Evolutionary conservation across 441 rosid species (phyloP).

Genomic region (Brassica balearica): DNA sequence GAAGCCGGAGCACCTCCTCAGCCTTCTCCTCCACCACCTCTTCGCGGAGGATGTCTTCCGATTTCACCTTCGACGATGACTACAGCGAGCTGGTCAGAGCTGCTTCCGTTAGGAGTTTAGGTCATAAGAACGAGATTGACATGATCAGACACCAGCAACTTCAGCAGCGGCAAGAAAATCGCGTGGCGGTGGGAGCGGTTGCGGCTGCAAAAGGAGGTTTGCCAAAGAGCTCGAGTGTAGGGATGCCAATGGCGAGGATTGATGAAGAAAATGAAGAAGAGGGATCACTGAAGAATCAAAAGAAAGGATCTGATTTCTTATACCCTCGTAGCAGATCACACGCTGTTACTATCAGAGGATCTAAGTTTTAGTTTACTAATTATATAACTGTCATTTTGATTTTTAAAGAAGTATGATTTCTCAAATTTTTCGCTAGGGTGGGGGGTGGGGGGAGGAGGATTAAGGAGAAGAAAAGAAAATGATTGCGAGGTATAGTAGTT

Average conservation of each 20-base stretch:
- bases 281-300: constrained; percentile 33
- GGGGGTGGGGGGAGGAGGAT: background rate
- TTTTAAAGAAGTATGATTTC: background rate
- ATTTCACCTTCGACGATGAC: constrained; percentile 52
- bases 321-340: constrained; percentile 45
- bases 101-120: constrained; percentile 65
- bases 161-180: constrained; percentile 2
- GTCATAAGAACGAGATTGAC: constrained; percentile 60
- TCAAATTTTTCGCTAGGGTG: background rate
- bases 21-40: constrained; percentile 45
- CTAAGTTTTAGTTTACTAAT: constrained; percentile 33
- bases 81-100: constrained; percentile 70
- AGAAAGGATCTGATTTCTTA: constrained; percentile 38
- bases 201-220: constrained; percentile 28
- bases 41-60: constrained; percentile 31
- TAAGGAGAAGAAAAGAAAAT: constrained; percentile 4
- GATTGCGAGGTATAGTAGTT: constrained; percentile 11
- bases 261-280: constrained; percentile 66
- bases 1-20: constrained; percentile 68
- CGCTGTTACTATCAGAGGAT: constrained; percentile 35
- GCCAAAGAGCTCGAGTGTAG: constrained; percentile 78
- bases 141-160: constrained; percentile 46
- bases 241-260: constrained; percentile 79
- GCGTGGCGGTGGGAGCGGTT: background rate
- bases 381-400: background rate